A percentile compares a stretch with the other conserved stretches of the same genome.
phyloP scores from a whole-genome alignment of 2,329 filamentous ascomycete genomes.

The Bimuria novae-zelandiae region DNA sequence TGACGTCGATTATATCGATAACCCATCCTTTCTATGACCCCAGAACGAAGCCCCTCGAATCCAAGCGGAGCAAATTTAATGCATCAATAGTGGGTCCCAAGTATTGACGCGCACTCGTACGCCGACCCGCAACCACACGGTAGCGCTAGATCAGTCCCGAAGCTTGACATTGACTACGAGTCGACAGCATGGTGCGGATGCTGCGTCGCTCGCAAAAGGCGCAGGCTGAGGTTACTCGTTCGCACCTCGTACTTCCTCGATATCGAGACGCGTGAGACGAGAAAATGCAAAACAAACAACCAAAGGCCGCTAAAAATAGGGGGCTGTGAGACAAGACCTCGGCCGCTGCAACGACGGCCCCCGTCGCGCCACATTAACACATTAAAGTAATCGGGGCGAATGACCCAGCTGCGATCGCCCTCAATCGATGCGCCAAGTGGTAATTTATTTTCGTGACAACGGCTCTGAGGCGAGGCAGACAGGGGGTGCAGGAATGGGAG shows the following conservation, averaged over 20 bases:
- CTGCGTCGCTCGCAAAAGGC: too few species aligned
- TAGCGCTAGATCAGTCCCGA: too few species aligned
- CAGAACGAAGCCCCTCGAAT: background rate
- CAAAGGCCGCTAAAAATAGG: constrained; percentile 6
- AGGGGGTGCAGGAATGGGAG: constrained; percentile 11
- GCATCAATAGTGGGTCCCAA: background rate
- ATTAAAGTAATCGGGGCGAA: too few species aligned
- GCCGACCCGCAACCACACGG: too few species aligned
- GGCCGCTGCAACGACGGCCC: constrained; percentile 1
- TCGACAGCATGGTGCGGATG: too few species aligned
- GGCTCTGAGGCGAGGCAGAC: constrained; percentile 4
- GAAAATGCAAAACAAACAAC: background rate
- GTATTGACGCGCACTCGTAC: background rate
- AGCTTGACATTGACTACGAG: too few species aligned
- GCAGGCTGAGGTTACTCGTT: too few species aligned
- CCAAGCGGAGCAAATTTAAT: background rate
- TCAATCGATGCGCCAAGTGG: constrained; percentile 6
- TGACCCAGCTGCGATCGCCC: constrained; percentile 1
- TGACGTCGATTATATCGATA: constrained; percentile 9
- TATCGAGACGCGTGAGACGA: background rate
- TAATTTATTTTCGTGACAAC: constrained; percentile 14
- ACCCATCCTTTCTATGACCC: background rate
- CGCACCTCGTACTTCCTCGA: background rate
- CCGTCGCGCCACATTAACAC: too few species aligned
- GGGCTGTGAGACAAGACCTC: background rate